Percentiles rank a stretch among this genome's conserved stretches.
Conservation (phyloP, 345 rosid species). For the Aegle marmelos region DNA sequence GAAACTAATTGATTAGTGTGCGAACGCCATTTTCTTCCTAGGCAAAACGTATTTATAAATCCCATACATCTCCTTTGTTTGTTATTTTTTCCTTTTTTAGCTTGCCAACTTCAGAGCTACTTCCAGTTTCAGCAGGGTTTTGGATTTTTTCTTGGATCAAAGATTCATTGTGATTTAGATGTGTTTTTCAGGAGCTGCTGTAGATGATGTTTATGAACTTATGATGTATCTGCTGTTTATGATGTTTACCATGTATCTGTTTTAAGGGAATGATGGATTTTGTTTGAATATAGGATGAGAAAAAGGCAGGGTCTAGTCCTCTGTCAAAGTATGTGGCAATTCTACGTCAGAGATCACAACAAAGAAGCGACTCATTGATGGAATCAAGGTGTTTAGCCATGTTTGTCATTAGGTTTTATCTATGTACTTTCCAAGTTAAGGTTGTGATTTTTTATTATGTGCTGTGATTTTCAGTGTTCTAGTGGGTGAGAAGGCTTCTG, state of each 20-base stretch:
- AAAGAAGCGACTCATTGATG: slow-evolving; percentile 62
- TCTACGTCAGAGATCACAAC: slow-evolving; percentile 60
- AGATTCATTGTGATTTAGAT: background rate
- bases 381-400: slow-evolving; percentile 66
- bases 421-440: background rate
- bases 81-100: background rate
- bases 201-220: background rate
- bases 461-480: slow-evolving; percentile 53
- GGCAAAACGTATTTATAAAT: background rate
- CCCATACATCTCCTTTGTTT: background rate
- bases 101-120: background rate
- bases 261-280: background rate
- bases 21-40: background rate
- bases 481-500: slow-evolving; percentile 72
- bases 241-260: too few species aligned
- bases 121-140: background rate
- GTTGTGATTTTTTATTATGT: slow-evolving; percentile 1
- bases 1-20: background rate
- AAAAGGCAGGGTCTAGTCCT: slow-evolving; percentile 62
- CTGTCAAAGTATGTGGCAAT: slow-evolving; percentile 51
- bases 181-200: background rate
- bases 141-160: background rate
- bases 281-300: slow-evolving; percentile 52
- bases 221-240: too few species aligned
- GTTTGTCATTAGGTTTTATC: background rate